Evolutionary conservation across 768 basidiomycete species (phyloP).

Genomic region (Xerocomus brunneocitrinus): DNA sequence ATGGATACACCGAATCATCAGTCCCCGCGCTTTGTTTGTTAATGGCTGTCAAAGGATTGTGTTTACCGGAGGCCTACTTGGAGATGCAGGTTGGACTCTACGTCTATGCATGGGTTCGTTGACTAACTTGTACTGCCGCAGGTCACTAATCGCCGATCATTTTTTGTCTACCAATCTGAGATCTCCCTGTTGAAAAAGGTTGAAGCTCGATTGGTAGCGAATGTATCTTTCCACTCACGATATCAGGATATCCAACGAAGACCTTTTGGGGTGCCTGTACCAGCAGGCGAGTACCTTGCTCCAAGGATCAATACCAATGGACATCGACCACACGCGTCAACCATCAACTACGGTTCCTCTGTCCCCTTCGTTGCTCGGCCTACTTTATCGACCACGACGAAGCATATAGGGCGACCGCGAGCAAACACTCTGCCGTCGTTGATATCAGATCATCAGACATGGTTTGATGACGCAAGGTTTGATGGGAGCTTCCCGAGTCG

Average conservation of each 20-base stretch:
- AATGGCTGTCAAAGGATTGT: constrained; percentile 67
- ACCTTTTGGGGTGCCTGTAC: constrained; percentile 1
- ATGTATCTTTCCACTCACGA: constrained; percentile 20
- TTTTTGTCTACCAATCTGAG: constrained; percentile 89
- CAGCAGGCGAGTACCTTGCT: constrained; percentile 7
- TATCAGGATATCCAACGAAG: constrained; percentile 24
- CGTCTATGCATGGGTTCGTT: background rate
- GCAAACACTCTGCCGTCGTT: constrained; percentile 67
- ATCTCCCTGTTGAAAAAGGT: constrained; percentile 66
- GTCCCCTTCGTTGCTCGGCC: constrained; percentile 4
- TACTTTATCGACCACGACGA: constrained; percentile 17
- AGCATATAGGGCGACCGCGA: constrained; percentile 46
- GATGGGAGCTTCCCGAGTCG: constrained; percentile 95
- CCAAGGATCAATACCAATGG: constrained; percentile 12
- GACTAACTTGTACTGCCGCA: constrained; percentile 3
- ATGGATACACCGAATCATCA: constrained; percentile 91
- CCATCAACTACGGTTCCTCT: constrained; percentile 18
- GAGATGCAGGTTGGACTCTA: constrained; percentile 59
- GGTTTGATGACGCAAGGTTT: constrained; percentile 92
- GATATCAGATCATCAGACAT: constrained; percentile 73
- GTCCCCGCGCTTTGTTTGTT: constrained; percentile 82
- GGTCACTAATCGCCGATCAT: constrained; percentile 69
- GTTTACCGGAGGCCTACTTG: constrained; percentile 87
- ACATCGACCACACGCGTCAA: constrained; percentile 21
- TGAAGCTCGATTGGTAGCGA: constrained; percentile 45